Evolutionary conservation across 2,329 filamentous ascomycete genomes (phyloP).

Genomic region (Pestalotiopsis sp.): DNA sequence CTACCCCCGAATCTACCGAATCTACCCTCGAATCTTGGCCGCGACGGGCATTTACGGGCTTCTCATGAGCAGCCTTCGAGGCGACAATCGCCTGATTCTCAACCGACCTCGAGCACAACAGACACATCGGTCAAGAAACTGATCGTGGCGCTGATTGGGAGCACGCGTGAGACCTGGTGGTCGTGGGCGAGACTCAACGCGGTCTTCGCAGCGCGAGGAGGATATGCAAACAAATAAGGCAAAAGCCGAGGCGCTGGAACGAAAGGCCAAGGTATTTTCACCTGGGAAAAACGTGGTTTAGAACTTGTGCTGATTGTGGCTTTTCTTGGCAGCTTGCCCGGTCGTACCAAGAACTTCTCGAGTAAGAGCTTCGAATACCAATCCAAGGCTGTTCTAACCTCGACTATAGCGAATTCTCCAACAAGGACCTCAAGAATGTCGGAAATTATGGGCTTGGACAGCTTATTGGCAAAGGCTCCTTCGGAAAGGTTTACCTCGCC

Average conservation of each 20-base stretch:
- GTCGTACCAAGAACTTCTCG: constrained; percentile 94
- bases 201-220: constrained; percentile 18
- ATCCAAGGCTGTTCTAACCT: neutral
- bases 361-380: constrained; percentile 60
- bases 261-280: constrained; percentile 35
- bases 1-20: no score
- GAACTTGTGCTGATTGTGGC: neutral
- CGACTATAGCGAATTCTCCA: constrained; percentile 82
- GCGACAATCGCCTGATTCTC: neutral
- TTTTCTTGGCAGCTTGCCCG: constrained; percentile 76
- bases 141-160: neutral
- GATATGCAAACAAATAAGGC: constrained; percentile 44
- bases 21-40: neutral
- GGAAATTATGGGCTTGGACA: constrained; percentile 93
- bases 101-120: neutral
- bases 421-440: constrained; percentile 86
- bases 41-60: neutral
- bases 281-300: neutral
- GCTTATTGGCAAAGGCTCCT: constrained; percentile 95
- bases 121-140: neutral
- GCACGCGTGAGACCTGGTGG: neutral
- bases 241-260: constrained; percentile 49
- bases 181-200: constrained; percentile 15
- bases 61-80: neutral
- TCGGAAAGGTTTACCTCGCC: constrained; percentile 97